Evolutionary conservation across 352 stramenopile species (phyloP).

Genomic region (Elongisporangium undulatum): DNA sequence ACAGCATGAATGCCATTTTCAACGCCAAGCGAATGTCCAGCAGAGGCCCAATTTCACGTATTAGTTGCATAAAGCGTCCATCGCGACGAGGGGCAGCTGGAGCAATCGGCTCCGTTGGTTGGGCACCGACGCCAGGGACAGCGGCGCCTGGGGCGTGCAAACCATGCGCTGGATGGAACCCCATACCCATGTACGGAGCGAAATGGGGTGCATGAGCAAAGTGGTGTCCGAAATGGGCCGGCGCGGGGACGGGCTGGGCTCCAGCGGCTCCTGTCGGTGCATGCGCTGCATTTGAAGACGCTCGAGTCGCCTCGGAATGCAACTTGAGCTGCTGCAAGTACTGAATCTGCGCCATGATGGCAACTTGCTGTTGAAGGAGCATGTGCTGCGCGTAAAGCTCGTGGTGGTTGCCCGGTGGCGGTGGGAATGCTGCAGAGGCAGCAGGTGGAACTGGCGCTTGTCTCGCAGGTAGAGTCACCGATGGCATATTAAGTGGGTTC

Average conservation of each 20-base stretch:
- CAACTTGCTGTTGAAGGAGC: constrained; percentile 75
- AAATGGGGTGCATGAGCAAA: constrained; percentile 2
- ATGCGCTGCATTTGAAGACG: not conserved
- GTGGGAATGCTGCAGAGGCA: constrained; percentile 2
- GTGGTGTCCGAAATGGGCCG: constrained; percentile 21
- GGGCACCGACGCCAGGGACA: constrained; percentile 2
- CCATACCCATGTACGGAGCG: constrained; percentile 11
- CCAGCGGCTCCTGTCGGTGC: not conserved
- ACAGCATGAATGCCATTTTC: constrained; percentile 88
- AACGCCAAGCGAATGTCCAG: constrained; percentile 72
- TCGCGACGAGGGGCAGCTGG: constrained; percentile 12
- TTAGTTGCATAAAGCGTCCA: constrained; percentile 35
- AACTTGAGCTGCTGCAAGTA: constrained; percentile 67
- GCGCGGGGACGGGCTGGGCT: constrained; percentile 6
- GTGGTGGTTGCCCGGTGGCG: constrained; percentile 18
- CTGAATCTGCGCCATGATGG: constrained; percentile 78
- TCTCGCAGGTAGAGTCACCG: constrained; percentile 11
- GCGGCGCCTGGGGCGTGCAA: constrained; percentile 4
- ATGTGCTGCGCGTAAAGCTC: constrained; percentile 56
- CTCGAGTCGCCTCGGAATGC: constrained; percentile 24
- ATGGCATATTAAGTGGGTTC: not conserved
- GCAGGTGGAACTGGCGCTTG: constrained; percentile 10
- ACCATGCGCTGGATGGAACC: constrained; percentile 10
- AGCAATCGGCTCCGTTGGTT: constrained; percentile 6
- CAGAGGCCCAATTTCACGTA: constrained; percentile 52